A percentile compares a stretch with the other conserved stretches of the same genome.
These are phyloP conservation scores for Hansfordia pulvinata DNA, from an alignment of 2,329 filamentous ascomycete genomes.

Conservation along the genomic window DNA sequence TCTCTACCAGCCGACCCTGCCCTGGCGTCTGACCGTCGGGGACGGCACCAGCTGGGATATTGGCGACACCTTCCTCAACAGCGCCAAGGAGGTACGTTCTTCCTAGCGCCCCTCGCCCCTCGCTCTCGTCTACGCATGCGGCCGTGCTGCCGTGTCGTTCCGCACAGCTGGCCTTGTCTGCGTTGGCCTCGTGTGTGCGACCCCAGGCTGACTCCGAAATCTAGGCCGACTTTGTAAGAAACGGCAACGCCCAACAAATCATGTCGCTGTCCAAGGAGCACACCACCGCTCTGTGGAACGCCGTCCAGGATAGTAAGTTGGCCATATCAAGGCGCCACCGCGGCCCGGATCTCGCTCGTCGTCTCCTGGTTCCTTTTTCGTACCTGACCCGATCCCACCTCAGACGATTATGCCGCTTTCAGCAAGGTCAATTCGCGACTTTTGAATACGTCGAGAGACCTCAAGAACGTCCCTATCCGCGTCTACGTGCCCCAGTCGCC, in stretches of 20 bases:
- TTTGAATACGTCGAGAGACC: conserved; percentile 58
- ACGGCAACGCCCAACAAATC: conserved; percentile 77
- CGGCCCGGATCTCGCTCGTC: too few relatives aligned
- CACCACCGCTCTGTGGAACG: conserved; percentile 69
- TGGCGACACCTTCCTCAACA: conserved; percentile 49
- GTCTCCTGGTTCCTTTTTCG: too few relatives aligned
- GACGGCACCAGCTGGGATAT: conserved; percentile 46
- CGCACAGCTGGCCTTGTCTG: too few relatives aligned
- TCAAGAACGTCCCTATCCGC: conserved; percentile 76
- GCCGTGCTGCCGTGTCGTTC: too few relatives aligned
- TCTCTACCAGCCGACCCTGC: conserved; percentile 38
- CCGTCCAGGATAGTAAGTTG: conserved; percentile 55
- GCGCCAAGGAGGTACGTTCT: conserved; percentile 42
- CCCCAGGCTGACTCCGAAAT: conserved; percentile 1
- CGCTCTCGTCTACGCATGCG: too few relatives aligned
- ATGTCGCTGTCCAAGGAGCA: conserved; percentile 81
- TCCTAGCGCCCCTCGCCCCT: too few relatives aligned
- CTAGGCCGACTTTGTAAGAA: conserved; percentile 72
- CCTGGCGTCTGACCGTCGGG: conserved; percentile 40
- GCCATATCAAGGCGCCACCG: too few relatives aligned
- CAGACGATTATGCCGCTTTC: conserved; percentile 63
- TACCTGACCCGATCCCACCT: too few relatives aligned
- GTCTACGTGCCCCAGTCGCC: conserved; percentile 63
- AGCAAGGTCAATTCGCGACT: conserved; percentile 63
- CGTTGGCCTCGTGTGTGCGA: too few relatives aligned